Evolutionary conservation across 2,329 filamentous ascomycete species (phyloP), one percentile per base, ranked within the genome.

Genomic region (Fusarium aywerte): DNA sequence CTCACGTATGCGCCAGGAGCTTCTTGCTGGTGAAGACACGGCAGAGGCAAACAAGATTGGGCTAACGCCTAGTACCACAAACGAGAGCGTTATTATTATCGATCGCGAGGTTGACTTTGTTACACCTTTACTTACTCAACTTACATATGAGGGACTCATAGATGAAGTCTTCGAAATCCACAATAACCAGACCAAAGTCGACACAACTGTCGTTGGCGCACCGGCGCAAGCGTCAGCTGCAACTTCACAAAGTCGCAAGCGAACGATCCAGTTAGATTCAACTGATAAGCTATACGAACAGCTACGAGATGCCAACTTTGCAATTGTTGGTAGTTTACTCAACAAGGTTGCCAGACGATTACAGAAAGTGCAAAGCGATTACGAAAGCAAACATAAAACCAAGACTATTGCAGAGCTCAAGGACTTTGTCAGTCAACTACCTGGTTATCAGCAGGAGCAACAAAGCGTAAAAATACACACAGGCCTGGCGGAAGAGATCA

Each of bases 101-200:
- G 96, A 99, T 78, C 91, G 96, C 48, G 94, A 97, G 76, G 91
- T 97, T 55, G 96, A 99, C 77, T 93, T 96, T 73, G 92, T 95
- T 16, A 97, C 96, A 1, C 90, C 92, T 1, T 84, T 99, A 16
- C 89, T 99, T 53, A 98, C 95, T 1, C 96, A 99, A 76, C 82
- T 99, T 64, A 99, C 96, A 2, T 99, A 99, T 74, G 95, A 99
- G 80, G 96, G 96, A 5, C 83, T 99, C 25, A 90, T 99, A 53
- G 96, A 99, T 74, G 96, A 99, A 76, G 86, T 96, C 16, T 96
- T 97, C 75, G 90, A 91, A 31, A 97, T 99, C 63, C 88, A 92
- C 68, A 91, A 97, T 75, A 98, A 96, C 74, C 93, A 97, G 76
- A 90, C 92, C 35, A 96, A 98, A 75, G 89, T 98, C 21, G 95